Conservation (phyloP, 2,329 filamentous ascomycete species). For the Calycina herbarum region DNA sequence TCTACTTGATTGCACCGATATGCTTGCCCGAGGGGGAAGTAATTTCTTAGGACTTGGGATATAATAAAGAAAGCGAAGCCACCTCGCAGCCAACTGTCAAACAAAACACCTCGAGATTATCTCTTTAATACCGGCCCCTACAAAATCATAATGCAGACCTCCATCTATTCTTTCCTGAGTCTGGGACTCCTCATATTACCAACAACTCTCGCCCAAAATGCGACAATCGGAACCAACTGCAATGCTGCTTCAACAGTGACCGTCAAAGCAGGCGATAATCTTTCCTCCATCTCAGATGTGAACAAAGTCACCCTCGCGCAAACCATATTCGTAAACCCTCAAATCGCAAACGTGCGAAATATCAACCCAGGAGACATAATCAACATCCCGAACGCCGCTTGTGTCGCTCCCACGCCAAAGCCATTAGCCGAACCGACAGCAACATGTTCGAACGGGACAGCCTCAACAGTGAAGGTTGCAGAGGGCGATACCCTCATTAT, state of each 20-base stretch:
- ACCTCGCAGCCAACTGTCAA: neutral
- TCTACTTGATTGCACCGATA: neutral
- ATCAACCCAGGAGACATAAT: constrained; percentile 21
- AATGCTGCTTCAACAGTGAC: constrained; percentile 17
- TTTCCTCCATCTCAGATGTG: constrained; percentile 14
- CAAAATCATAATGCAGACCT: neutral
- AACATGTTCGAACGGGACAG: constrained; percentile 17
- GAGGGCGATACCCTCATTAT: constrained; percentile 21
- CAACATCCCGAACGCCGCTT: constrained; percentile 17
- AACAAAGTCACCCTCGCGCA: constrained; percentile 20
- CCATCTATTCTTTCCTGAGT: neutral
- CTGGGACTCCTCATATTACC: constrained; percentile 7
- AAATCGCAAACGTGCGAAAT: constrained; percentile 19
- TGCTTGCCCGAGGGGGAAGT: neutral
- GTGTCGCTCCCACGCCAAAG: constrained; percentile 15
- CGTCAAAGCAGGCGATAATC: constrained; percentile 19
- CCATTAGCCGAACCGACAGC: constrained; percentile 18
- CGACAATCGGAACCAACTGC: constrained; percentile 19
- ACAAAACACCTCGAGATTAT: neutral
- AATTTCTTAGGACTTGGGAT: neutral
- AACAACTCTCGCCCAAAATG: neutral
- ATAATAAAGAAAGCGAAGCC: neutral
- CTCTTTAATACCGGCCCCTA: neutral
- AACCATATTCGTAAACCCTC: constrained; percentile 21
- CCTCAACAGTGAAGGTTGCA: constrained; percentile 13